phyloP scores from a whole-genome alignment of 768 basidiomycete genomes.

The Sarcomyxa edulis region DNA sequence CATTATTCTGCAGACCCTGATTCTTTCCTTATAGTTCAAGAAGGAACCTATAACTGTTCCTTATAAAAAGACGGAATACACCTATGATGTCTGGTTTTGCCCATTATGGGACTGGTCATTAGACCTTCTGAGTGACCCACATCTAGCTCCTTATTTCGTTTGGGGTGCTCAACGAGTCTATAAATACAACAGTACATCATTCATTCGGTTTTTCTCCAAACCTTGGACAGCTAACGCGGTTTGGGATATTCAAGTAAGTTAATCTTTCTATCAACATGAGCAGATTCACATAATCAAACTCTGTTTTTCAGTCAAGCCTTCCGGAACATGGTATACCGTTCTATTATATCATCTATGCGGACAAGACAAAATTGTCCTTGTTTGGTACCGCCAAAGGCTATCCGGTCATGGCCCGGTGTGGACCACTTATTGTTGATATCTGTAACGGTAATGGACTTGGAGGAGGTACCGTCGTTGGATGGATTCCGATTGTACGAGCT shows the following conservation, averaged over 20 bases:
- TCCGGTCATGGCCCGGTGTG: slow-evolving; percentile 26
- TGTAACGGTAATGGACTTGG: slow-evolving; percentile 27
- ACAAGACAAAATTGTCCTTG: slow-evolving; percentile 31
- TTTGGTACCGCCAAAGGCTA: slow-evolving; percentile 34
- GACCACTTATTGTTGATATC: slow-evolving; percentile 24
- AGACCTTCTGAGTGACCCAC: slow-evolving; percentile 20
- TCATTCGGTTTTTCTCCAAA: slow-evolving; percentile 25
- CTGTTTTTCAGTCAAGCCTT: slow-evolving; percentile 12
- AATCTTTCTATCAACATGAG: background rate
- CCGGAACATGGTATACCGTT: slow-evolving; percentile 21
- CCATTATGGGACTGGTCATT: slow-evolving; percentile 21
- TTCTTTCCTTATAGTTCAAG: slow-evolving; percentile 13
- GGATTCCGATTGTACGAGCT: slow-evolving; percentile 32
- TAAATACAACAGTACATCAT: slow-evolving; percentile 21
- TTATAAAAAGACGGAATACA: slow-evolving; percentile 11
- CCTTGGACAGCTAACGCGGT: slow-evolving; percentile 31
- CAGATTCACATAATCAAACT: slow-evolving; percentile 1
- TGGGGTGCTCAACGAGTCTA: slow-evolving; percentile 26
- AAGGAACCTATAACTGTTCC: slow-evolving; percentile 11
- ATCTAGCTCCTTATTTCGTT: slow-evolving; percentile 15
- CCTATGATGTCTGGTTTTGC: slow-evolving; percentile 15
- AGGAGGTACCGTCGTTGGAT: slow-evolving; percentile 30
- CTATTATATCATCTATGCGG: slow-evolving; percentile 31
- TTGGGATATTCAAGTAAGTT: slow-evolving; percentile 32
- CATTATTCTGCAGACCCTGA: slow-evolving; percentile 2